Percentiles rank a stretch among this genome's conserved stretches.
phyloP scores from a whole-genome alignment of 2,329 filamentous ascomycete genomes.

The Epichloe coenophiala region DNA sequence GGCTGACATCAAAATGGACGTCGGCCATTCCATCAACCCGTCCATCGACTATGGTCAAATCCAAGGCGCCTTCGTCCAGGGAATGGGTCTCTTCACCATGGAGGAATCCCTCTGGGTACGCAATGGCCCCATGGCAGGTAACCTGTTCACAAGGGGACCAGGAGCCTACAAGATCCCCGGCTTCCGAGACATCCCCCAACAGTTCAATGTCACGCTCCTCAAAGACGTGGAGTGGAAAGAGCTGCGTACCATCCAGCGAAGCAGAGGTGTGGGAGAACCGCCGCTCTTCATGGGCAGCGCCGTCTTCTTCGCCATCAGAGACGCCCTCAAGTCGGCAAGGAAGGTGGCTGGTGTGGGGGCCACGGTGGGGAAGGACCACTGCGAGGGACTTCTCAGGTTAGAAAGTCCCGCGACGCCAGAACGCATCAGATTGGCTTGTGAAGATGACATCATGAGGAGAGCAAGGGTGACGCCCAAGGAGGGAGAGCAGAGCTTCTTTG shows the following conservation, averaged over 20 bases:
- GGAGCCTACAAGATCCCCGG: slow-evolving; percentile 82
- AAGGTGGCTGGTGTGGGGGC: slow-evolving; percentile 54
- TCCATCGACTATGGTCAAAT: slow-evolving; percentile 58
- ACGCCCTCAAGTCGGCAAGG: slow-evolving; percentile 69
- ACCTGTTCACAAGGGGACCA: slow-evolving; percentile 53
- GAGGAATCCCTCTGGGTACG: slow-evolving; percentile 51
- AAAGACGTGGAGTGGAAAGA: slow-evolving; percentile 85
- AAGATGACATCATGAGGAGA: slow-evolving; percentile 67
- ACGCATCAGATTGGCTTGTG: slow-evolving; percentile 64
- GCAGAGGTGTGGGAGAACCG: slow-evolving; percentile 62
- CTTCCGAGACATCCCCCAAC: slow-evolving; percentile 78
- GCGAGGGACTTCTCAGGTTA: slow-evolving; percentile 46
- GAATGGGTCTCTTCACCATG: slow-evolving; percentile 58
- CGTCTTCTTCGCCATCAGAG: slow-evolving; percentile 81
- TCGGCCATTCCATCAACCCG: slow-evolving; percentile 65
- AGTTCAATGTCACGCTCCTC: slow-evolving; percentile 72
- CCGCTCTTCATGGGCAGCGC: slow-evolving; percentile 70
- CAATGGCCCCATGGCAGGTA: slow-evolving; percentile 44
- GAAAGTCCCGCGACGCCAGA: slow-evolving; percentile 76
- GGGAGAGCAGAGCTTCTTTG: slow-evolving; percentile 77
- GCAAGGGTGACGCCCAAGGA: slow-evolving; percentile 57
- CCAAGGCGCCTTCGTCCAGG: slow-evolving; percentile 59
- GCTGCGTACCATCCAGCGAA: slow-evolving; percentile 71
- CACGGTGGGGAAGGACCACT: slow-evolving; percentile 22
- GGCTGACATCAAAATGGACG: slow-evolving; percentile 95